Evolutionary conservation across 208 protist genomes (phyloP).

Genomic region (Acanthamoeba divionensis): DNA sequence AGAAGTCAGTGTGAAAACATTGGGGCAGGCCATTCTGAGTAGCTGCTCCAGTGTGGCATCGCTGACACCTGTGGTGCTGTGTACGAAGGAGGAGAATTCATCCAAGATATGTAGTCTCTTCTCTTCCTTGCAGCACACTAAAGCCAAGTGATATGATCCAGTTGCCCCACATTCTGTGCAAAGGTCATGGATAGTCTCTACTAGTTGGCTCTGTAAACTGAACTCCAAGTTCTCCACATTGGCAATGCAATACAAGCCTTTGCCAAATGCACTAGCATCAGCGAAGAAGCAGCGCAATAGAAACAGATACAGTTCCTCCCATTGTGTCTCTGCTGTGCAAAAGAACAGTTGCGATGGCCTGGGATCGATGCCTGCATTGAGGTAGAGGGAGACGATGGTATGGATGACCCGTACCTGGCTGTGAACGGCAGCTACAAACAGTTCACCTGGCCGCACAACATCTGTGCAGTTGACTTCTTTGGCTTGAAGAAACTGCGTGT

Average conservation of each 20-base stretch:
- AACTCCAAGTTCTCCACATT: not conserved
- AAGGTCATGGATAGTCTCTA: not conserved
- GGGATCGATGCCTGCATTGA: not conserved
- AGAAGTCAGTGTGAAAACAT: not conserved
- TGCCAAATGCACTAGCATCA: not conserved
- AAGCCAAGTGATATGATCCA: not conserved
- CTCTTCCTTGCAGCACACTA: not conserved
- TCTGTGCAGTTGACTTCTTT: not conserved
- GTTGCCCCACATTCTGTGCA: not conserved
- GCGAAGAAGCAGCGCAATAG: not conserved
- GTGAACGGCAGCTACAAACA: not conserved
- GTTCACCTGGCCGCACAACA: not conserved
- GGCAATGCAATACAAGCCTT: not conserved
- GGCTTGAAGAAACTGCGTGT: not conserved
- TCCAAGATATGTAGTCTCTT: not conserved
- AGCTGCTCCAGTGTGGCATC: not conserved
- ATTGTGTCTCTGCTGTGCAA: not conserved
- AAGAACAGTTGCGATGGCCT: not conserved
- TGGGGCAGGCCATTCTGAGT: not conserved
- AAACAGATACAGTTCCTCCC: not conserved
- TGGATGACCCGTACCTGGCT: not conserved
- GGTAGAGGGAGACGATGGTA: not conserved
- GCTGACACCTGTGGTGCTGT: not conserved
- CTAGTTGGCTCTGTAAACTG: not conserved
- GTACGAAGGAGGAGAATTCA: not conserved